Percentiles rank a stretch among this genome's conserved stretches.
Evolutionary conservation across 371 early-diverging fungal genomes (phyloP).

Genomic region (Syncephalastrum sp.): DNA sequence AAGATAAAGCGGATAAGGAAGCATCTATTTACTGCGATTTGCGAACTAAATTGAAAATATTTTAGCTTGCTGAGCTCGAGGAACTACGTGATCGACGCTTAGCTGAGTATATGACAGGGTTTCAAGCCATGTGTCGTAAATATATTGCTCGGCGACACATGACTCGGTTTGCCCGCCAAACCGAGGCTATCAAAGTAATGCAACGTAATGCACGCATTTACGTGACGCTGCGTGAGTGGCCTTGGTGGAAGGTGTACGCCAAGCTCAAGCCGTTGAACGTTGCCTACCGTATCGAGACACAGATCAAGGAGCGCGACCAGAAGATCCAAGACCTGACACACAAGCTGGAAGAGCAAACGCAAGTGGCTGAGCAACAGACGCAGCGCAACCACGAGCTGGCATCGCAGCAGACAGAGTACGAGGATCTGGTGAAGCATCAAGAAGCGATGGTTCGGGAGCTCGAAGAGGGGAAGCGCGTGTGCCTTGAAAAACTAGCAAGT

Average conservation of each 20-base stretch:
- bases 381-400: slow-evolving; percentile 53
- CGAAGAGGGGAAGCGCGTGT: slow-evolving; percentile 61
- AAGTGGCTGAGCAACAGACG: slow-evolving; percentile 51
- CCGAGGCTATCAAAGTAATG: slow-evolving; percentile 85
- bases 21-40: too few species aligned
- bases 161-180: slow-evolving; percentile 72
- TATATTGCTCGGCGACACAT: slow-evolving; percentile 76
- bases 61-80: slow-evolving; percentile 92
- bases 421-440: slow-evolving; percentile 49
- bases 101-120: slow-evolving; percentile 73
- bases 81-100: slow-evolving; percentile 89
- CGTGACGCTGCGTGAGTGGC: slow-evolving; percentile 87
- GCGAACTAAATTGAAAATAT: too few species aligned
- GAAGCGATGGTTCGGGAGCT: slow-evolving; percentile 39
- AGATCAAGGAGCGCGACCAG: slow-evolving; percentile 56
- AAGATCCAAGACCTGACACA: slow-evolving; percentile 52
- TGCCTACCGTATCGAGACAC: slow-evolving; percentile 73
- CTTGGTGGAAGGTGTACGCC: slow-evolving; percentile 96
- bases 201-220: slow-evolving; percentile 91
- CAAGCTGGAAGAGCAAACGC: slow-evolving; percentile 47
- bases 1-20: too few species aligned
- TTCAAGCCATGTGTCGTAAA: slow-evolving; percentile 91
- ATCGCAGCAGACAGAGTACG: slow-evolving; percentile 40
- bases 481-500: slow-evolving; percentile 58
- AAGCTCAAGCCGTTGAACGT: slow-evolving; percentile 97